A percentile compares a stretch with the other conserved stretches of the same genome.
These are phyloP conservation scores for Termitomyces heimii DNA, from an alignment of 768 basidiomycete species.

Conservation along the genomic window DNA sequence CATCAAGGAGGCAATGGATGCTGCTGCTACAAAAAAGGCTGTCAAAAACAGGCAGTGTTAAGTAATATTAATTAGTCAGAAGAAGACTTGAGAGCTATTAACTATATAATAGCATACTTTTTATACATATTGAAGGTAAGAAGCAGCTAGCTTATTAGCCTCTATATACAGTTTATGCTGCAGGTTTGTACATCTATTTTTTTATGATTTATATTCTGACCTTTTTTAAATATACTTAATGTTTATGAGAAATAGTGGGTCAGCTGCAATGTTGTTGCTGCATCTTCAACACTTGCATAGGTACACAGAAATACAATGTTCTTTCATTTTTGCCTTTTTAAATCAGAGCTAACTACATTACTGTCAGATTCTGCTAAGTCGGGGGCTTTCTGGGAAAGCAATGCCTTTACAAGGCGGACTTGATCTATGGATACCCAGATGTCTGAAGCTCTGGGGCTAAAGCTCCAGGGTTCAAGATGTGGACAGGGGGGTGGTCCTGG, in stretches of 20 bases:
- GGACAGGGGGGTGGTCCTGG: no score
- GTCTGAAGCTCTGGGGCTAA: no score
- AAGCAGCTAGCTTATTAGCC: conserved; percentile 66
- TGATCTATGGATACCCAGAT: no score
- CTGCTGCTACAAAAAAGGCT: conserved; percentile 81
- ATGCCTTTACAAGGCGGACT: no score
- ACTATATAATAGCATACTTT: conserved; percentile 93
- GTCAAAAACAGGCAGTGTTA: conserved; percentile 78
- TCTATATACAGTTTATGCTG: conserved; percentile 94
- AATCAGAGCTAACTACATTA: no score
- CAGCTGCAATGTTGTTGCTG: conserved; percentile 61
- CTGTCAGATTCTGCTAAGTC: no score
- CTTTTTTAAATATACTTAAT: conserved; percentile 73
- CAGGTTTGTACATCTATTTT: no score
- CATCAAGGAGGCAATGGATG: conserved; percentile 79
- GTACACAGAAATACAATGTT: conserved; percentile 79
- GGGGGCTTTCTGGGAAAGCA: no score
- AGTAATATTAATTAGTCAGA: conserved; percentile 93
- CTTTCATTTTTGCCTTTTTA: neutral
- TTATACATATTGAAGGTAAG: conserved; percentile 79
- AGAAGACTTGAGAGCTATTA: conserved; percentile 93
- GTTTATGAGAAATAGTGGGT: conserved; percentile 82
- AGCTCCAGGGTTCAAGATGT: no score
- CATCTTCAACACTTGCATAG: conserved; percentile 84
- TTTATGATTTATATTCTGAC: no score